Base-by-base conservation (phyloP, 2,329 filamentous ascomycete genomes). In the Colletotrichum orchidophilum region DNA sequence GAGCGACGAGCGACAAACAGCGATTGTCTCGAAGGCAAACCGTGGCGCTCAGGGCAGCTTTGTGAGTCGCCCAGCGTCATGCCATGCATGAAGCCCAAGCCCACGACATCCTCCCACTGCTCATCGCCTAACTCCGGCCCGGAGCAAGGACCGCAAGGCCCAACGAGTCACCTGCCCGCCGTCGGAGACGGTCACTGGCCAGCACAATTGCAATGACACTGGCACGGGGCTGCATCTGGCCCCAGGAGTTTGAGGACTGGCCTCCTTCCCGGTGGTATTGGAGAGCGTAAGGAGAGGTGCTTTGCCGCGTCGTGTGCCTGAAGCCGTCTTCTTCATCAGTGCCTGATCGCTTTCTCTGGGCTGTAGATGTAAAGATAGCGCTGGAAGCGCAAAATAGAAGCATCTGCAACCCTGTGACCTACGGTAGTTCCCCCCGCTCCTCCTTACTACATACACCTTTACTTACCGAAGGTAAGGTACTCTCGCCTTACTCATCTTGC, bases 11-110 rank as follows among this genome's bases (percentile, higher is more conserved):
- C 57, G 35, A 46, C 39, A 46, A 46, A 9, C 39, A 46, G 3
- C 8, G 39, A 46, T 49, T 21, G 53, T 18, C 53, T 54, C n/a
- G 29, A 35, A 29, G 42, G 58, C 59, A 46, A 42, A 7, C 15
- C 27, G 63, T 60, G 66, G 52, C 66, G 66, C 66, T 68, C 66
- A 64, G 66, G 66, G 66, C 66, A 68, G 59, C n/a, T 15, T 12
- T 35, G 59, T 61, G 59, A 64, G 31, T 39, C 66, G 61, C n/a
- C 18, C 31, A 57, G 60, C 52, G 60, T 67, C 49, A 55, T 63
- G 31, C 57, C 7, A 42, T 42, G 39, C 39, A 42, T 42, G 15
- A 42, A n/a, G 15, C 58, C 46, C 21, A 26, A 61, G 31, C 18
- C 31, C 35, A 61, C 35, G 27, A 33, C 58, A 61, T 27, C 59